Conservation (phyloP, 176 grass and related monocot species). For the Oryza brachyantha region DNA sequence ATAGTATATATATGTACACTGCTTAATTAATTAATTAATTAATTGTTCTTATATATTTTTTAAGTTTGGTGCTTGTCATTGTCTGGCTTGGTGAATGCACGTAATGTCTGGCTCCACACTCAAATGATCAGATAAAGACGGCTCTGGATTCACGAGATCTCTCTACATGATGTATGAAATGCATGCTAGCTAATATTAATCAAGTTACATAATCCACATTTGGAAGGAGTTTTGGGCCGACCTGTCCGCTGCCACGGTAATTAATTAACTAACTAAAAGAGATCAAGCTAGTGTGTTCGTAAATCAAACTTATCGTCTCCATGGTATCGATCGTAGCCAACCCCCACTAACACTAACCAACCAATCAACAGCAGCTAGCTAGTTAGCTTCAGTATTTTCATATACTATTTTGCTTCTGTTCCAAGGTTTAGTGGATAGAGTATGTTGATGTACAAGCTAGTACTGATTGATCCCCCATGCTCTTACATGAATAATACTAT, state of each 20-base stretch:
- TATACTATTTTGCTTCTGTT: neutral
- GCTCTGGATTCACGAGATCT: conserved; percentile 3
- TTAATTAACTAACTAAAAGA: neutral
- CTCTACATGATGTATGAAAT: neutral
- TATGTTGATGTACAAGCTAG: neutral
- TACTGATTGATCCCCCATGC: neutral
- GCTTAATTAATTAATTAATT: too few relatives aligned
- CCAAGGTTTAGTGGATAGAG: conserved; percentile 21
- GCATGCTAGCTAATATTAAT: neutral
- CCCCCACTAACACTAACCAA: conserved; percentile 16
- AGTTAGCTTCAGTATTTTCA: neutral
- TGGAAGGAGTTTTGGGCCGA: neutral
- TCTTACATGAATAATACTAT: neutral
- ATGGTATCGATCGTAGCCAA: neutral
- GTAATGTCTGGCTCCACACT: conserved; percentile 8
- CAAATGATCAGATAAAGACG: conserved; percentile 5
- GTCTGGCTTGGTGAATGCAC: conserved; percentile 20
- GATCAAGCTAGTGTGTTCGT: neutral
- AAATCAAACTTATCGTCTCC: neutral
- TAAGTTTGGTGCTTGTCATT: neutral
- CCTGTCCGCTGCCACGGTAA: neutral
- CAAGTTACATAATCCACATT: neutral
- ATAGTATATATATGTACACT: neutral
- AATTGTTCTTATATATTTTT: neutral
- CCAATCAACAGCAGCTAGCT: neutral